phyloP scores from a whole-genome alignment of 768 basidiomycete species.

The Paxillus rubicundulus region DNA sequence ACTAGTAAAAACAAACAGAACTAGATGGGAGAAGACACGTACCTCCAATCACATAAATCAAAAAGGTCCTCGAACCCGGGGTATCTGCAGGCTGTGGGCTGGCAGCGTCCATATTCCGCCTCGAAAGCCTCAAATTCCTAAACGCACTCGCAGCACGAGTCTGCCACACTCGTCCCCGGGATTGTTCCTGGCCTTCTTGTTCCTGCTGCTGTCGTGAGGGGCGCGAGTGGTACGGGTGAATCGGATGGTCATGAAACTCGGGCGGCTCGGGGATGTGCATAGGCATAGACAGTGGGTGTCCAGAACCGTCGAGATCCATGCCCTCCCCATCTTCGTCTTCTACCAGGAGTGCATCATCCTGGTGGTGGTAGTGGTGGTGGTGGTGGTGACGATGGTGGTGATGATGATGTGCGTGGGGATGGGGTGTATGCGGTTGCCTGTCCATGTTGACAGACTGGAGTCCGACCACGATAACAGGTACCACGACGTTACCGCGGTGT shows the following conservation, averaged over 20 bases:
- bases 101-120: constrained; percentile 20
- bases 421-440: constrained; percentile 28
- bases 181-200: constrained; percentile 12
- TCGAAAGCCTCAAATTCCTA: constrained; percentile 49
- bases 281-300: constrained; percentile 23
- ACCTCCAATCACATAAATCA: constrained; percentile 91
- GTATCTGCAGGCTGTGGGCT: constrained; percentile 24
- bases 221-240: constrained; percentile 6
- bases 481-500: constrained; percentile 47
- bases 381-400: background rate
- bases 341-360: constrained; percentile 9
- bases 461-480: constrained; percentile 83
- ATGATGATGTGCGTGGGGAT: constrained; percentile 8
- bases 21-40: constrained; percentile 15
- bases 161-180: constrained; percentile 50
- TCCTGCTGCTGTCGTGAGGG: constrained; percentile 13
- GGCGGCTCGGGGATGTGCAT: constrained; percentile 28
- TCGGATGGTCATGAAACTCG: constrained; percentile 17
- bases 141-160: constrained; percentile 63
- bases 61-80: constrained; percentile 56
- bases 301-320: constrained; percentile 26
- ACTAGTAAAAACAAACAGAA: background rate
- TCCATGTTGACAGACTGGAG: constrained; percentile 68
- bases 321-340: constrained; percentile 28
- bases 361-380: constrained; percentile 1